A percentile compares a stretch with the other conserved stretches of the same genome.
Evolutionary conservation across 2,329 filamentous ascomycete genomes (phyloP).

Genomic region (Eutypa lata): DNA sequence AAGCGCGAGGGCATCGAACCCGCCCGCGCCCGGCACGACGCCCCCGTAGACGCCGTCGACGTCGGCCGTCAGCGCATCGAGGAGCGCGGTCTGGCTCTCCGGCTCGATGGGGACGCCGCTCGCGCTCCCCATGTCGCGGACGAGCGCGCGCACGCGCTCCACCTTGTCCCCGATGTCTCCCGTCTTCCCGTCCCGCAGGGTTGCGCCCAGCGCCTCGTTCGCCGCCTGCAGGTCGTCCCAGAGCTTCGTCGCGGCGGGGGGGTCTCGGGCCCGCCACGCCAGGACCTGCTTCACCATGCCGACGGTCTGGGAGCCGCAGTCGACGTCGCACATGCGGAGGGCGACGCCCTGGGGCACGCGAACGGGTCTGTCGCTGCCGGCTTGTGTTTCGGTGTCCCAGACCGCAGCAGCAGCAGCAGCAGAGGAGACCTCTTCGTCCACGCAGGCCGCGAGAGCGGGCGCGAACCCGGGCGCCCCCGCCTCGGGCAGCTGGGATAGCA

Average conservation of each 20-base stretch:
- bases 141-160: constrained; percentile 54
- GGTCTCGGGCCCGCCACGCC: constrained; percentile 69
- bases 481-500: constrained; percentile 67
- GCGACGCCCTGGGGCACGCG: constrained; percentile 70
- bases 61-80: constrained; percentile 67
- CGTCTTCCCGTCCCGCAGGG: constrained; percentile 49
- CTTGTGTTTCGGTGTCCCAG: constrained; percentile 80
- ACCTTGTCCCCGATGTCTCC: constrained; percentile 44
- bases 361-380: constrained; percentile 53
- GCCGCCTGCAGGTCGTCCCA: constrained; percentile 73
- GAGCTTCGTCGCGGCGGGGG: constrained; percentile 61
- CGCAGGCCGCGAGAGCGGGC: constrained; percentile 58
- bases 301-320: constrained; percentile 89
- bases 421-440: constrained; percentile 56
- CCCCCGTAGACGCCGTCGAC: constrained; percentile 83
- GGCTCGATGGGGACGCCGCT: constrained; percentile 89
- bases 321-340: constrained; percentile 92
- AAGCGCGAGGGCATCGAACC: constrained; percentile 84
- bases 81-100: constrained; percentile 73
- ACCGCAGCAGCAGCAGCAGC: no score
- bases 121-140: constrained; percentile 71
- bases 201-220: constrained; percentile 68
- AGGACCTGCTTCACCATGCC: constrained; percentile 94
- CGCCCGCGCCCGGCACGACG: constrained; percentile 90
- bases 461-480: constrained; percentile 66